A percentile compares a stretch with the other conserved stretches of the same genome.
phyloP scores from a whole-genome alignment of 495 filamentous ascomycete species.

The Talaromyces wortmannii region DNA sequence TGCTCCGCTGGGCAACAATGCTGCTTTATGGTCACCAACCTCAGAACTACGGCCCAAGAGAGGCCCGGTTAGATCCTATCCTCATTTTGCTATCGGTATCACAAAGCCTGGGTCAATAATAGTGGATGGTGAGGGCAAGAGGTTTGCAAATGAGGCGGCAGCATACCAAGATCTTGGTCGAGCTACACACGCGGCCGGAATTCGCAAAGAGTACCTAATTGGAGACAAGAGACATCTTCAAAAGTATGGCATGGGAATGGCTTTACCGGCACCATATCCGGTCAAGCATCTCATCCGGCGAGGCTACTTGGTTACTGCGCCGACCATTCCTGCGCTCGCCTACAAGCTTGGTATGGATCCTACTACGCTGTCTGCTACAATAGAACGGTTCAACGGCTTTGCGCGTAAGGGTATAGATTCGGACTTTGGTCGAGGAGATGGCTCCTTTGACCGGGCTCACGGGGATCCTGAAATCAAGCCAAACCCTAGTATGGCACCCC shows the following conservation, averaged over 20 bases:
- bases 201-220: neutral
- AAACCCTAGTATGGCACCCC: neutral
- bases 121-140: neutral
- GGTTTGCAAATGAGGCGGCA: neutral
- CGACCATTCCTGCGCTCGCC: neutral
- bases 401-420: neutral
- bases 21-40: neutral
- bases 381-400: neutral
- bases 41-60: neutral
- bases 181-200: neutral
- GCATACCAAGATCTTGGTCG: neutral
- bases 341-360: neutral
- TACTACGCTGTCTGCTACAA: neutral
- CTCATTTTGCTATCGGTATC: neutral
- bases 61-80: neutral
- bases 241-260: neutral
- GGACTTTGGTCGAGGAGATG: conserved; percentile 1
- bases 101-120: neutral
- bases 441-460: neutral
- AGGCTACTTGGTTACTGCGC: neutral
- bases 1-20: neutral
- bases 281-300: neutral
- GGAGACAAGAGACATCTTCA: neutral
- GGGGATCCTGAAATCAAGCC: neutral
- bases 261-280: neutral